These are phyloP conservation scores for Komagataella ulmi DNA, from an alignment of 805 yeast species.

Conservation along the genomic window DNA sequence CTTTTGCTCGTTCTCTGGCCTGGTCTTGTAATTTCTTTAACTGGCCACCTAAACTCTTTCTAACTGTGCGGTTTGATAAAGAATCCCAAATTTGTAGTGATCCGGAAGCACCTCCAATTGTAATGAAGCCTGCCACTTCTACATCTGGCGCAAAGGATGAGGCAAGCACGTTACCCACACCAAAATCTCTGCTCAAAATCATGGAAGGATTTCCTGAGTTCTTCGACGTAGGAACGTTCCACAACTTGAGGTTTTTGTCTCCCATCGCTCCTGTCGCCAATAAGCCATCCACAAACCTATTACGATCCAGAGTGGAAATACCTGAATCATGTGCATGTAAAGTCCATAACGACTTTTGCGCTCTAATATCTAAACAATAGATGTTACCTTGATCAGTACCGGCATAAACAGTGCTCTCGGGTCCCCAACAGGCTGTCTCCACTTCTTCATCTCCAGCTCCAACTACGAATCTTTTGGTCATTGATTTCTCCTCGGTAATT, in stretches of 20 bases:
- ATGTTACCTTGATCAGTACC: conserved; percentile 89
- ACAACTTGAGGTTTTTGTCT: conserved; percentile 73
- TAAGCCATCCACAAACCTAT: conserved; percentile 54
- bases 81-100: conserved; percentile 89
- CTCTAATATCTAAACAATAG: conserved; percentile 78
- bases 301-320: conserved; percentile 68
- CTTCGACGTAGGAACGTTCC: conserved; percentile 51
- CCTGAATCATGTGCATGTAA: conserved; percentile 96
- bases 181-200: conserved; percentile 85
- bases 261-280: conserved; percentile 85
- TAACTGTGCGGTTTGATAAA: conserved; percentile 68
- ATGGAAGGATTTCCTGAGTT: conserved; percentile 52
- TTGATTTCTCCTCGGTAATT: conserved; percentile 41
- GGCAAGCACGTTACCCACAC: conserved; percentile 83
- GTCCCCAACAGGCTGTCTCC: conserved; percentile 66
- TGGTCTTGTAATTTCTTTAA: conserved; percentile 35
- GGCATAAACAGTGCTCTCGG: conserved; percentile 45
- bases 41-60: conserved; percentile 51
- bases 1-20: conserved; percentile 46
- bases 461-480: conserved; percentile 55
- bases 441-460: conserved; percentile 59
- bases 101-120: conserved; percentile 78
- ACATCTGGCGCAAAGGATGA: conserved; percentile 76
- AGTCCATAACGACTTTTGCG: conserved; percentile 74
- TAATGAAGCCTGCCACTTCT: conserved; percentile 74